Conservation (phyloP, 371 early-diverging fungal genomes). For the Lichtheimia ramosa region DNA sequence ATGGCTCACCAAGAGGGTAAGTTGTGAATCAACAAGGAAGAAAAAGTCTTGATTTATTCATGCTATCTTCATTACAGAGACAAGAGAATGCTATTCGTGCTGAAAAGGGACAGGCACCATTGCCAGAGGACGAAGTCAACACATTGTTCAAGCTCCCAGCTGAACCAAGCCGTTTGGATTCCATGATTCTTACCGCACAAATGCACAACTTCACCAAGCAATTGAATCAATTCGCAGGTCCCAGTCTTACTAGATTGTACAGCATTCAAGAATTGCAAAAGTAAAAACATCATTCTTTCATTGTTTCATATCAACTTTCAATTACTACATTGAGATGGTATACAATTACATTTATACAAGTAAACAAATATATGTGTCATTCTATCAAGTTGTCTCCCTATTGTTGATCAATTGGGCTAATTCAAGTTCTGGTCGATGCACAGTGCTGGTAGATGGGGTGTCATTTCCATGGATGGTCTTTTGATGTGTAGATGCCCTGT, state of each 20-base stretch:
- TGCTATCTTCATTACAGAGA: constrained; percentile 41
- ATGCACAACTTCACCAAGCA: constrained; percentile 91
- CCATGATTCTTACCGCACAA: constrained; percentile 85
- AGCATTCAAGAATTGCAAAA: constrained; percentile 79
- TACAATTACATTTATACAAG: no score
- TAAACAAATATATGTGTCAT: no score
- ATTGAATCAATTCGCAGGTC: constrained; percentile 88
- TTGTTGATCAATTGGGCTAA: no score
- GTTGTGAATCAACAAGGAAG: constrained; percentile 3
- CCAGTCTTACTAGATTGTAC: constrained; percentile 82
- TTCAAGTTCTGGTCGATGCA: no score
- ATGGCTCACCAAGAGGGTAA: constrained; percentile 60
- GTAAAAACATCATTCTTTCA: constrained; percentile 21
- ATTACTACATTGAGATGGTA: no score
- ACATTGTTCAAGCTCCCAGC: constrained; percentile 68
- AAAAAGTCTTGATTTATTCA: not conserved
- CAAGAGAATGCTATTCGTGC: constrained; percentile 80
- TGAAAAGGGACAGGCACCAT: constrained; percentile 71
- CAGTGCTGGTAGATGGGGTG: no score
- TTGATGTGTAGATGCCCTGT: no score
- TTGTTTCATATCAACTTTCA: no score
- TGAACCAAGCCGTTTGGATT: constrained; percentile 91
- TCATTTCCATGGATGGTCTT: no score
- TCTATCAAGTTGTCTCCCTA: no score
- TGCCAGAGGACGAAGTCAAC: constrained; percentile 81